Conservation (phyloP, 768 basidiomycete genomes). For the Russula olivacea region DNA sequence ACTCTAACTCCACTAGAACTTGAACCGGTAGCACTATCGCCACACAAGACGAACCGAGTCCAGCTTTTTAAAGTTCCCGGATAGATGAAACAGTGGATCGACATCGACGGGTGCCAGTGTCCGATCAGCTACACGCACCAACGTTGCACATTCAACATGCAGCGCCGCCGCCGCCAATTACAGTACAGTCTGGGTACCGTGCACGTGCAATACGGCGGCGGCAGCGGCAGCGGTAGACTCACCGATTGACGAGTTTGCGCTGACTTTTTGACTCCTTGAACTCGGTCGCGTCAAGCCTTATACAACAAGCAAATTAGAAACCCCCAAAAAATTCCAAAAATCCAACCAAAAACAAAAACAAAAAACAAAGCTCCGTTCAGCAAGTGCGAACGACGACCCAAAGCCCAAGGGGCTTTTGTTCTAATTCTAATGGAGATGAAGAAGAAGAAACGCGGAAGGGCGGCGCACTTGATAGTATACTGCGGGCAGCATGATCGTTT, state of each 20-base stretch:
- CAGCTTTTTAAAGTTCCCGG: constrained; percentile 48
- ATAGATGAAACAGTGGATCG: not conserved
- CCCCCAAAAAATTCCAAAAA: not conserved
- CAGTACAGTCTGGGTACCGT: not conserved
- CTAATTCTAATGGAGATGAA: not conserved
- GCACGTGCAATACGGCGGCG: not conserved
- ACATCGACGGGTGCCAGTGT: not conserved
- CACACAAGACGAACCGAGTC: constrained; percentile 59
- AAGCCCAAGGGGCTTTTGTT: not conserved
- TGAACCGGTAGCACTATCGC: constrained; percentile 29
- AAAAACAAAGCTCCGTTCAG: not conserved
- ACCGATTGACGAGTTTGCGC: constrained; percentile 70
- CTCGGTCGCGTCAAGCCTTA: constrained; percentile 56
- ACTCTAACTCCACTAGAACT: constrained; percentile 29
- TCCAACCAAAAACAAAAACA: not conserved
- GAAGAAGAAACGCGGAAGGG: not conserved
- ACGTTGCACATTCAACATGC: not conserved
- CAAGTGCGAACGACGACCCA: not conserved
- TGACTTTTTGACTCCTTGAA: constrained; percentile 73
- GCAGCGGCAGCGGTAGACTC: constrained; percentile 10
- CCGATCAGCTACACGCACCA: not conserved
- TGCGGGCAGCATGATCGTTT: constrained; percentile 83
- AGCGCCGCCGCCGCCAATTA: not conserved
- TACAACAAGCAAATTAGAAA: not conserved
- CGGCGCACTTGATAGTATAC: constrained; percentile 79